A percentile compares a stretch with the other conserved stretches of the same genome.
These are phyloP conservation scores for Syncephalastrum contaminatum DNA, from an alignment of 371 early-diverging fungal species.

Conservation along the genomic window DNA sequence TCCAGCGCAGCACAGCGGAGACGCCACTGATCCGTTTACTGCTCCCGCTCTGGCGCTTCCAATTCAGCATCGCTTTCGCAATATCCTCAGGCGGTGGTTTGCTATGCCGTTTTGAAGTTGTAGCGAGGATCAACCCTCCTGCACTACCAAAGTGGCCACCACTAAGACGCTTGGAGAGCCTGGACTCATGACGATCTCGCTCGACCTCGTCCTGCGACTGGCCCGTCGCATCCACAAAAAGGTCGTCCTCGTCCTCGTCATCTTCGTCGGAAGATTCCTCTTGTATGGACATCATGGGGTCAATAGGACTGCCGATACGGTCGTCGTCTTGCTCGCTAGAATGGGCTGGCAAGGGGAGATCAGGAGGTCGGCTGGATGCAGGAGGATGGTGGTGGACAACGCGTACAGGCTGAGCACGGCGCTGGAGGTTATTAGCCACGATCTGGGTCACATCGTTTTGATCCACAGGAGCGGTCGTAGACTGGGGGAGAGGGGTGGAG, in stretches of 20 bases:
- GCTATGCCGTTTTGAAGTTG: conserved; percentile 19
- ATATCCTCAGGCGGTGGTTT: conserved; percentile 35
- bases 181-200: conserved; percentile 26
- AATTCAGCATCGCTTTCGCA: conserved; percentile 39
- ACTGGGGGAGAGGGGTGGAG: neutral
- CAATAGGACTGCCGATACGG: neutral
- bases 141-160: conserved; percentile 54
- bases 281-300: conserved; percentile 4
- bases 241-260: conserved; percentile 27
- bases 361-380: too few relatives aligned
- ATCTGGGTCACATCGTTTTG: conserved; percentile 7
- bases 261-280: conserved; percentile 10
- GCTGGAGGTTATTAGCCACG: conserved; percentile 21
- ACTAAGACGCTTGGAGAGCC: conserved; percentile 42
- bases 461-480: neutral
- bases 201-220: conserved; percentile 44
- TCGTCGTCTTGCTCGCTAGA: too few relatives aligned
- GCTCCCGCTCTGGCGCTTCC: conserved; percentile 37
- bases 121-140: conserved; percentile 44
- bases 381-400: conserved; percentile 1
- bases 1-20: neutral
- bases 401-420: conserved; percentile 11
- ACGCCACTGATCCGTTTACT: conserved; percentile 9
- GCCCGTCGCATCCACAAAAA: conserved; percentile 46
- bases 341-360: too few relatives aligned